Evolutionary conservation across 306 rosid species (phyloP).

Genomic region (Alnus rubra): DNA sequence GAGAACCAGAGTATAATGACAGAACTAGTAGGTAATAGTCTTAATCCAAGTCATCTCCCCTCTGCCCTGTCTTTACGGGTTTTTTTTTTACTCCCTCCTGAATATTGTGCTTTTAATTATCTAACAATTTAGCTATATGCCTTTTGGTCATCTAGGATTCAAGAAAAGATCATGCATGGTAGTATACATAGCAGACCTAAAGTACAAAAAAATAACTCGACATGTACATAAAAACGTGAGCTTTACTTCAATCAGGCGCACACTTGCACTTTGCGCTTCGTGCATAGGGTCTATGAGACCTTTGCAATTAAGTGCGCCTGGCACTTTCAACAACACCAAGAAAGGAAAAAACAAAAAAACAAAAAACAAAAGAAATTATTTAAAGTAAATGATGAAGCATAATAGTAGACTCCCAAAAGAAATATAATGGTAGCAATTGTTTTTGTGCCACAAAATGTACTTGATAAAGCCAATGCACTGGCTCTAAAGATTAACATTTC

Average conservation of each 20-base stretch:
- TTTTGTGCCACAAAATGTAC: background rate
- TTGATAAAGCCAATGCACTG: background rate
- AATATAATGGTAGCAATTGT: background rate
- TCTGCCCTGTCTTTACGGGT: no score
- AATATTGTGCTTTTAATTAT: background rate
- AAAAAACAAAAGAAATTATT: background rate
- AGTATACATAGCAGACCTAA: background rate
- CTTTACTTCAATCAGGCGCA: background rate
- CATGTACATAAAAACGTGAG: background rate
- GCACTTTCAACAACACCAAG: background rate
- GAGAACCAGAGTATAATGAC: background rate
- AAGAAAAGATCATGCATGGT: background rate
- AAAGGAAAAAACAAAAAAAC: background rate
- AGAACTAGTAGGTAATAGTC: background rate
- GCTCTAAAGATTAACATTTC: slow-evolving; percentile 4
- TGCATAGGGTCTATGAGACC: no score
- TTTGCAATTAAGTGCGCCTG: background rate
- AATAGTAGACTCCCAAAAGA: background rate
- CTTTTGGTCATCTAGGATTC: background rate
- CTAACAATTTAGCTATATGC: background rate
- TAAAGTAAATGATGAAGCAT: background rate
- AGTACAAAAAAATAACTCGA: background rate
- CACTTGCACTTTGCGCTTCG: no score
- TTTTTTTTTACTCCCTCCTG: no score
- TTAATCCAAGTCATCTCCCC: background rate